Conservation (phyloP, 2,329 filamentous ascomycete species). For the Aspergillus pseudoviridinutans region DNA sequence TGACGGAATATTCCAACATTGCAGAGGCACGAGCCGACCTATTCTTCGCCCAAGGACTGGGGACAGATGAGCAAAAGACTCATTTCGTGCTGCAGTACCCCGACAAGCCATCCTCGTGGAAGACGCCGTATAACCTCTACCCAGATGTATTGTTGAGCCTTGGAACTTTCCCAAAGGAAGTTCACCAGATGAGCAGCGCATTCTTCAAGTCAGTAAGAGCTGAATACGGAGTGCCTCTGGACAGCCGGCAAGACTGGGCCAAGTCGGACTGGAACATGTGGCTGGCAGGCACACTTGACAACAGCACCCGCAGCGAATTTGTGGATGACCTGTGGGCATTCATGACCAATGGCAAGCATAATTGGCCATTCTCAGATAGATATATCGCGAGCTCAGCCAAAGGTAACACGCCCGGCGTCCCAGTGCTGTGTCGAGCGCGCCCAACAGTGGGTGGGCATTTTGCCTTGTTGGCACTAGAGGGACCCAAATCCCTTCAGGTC, state of each 20-base stretch:
- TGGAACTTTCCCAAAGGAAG: slow-evolving; percentile 32
- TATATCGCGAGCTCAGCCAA: slow-evolving; percentile 35
- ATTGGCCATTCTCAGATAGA: slow-evolving; percentile 43
- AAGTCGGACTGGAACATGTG: slow-evolving; percentile 47
- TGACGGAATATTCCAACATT: slow-evolving; percentile 33
- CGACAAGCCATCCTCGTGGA: slow-evolving; percentile 29
- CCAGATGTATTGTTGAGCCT: slow-evolving; percentile 39
- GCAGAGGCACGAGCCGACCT: slow-evolving; percentile 33
- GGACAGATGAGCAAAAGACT: slow-evolving; percentile 32
- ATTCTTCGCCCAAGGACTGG: slow-evolving; percentile 33
- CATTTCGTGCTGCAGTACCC: slow-evolving; percentile 43
- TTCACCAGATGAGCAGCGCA: slow-evolving; percentile 32
- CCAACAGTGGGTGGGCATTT: slow-evolving; percentile 44
- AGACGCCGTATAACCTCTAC: slow-evolving; percentile 41
- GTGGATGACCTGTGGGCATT: slow-evolving; percentile 41
- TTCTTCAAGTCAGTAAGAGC: slow-evolving; percentile 37
- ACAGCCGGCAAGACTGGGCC: slow-evolving; percentile 38
- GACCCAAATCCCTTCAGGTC: slow-evolving; percentile 20
- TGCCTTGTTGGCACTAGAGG: slow-evolving; percentile 38
- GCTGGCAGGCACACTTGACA: slow-evolving; percentile 33
- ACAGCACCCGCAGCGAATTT: slow-evolving; percentile 29
- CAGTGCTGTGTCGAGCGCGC: slow-evolving; percentile 35
- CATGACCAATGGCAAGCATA: slow-evolving; percentile 41
- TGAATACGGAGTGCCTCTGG: slow-evolving; percentile 38
- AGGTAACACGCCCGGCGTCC: slow-evolving; percentile 28